Evolutionary conservation across 1,284 basidiomycete genomes (phyloP), one percentile per base, ranked within the genome.

Genomic region (Marasmius fiardii): DNA sequence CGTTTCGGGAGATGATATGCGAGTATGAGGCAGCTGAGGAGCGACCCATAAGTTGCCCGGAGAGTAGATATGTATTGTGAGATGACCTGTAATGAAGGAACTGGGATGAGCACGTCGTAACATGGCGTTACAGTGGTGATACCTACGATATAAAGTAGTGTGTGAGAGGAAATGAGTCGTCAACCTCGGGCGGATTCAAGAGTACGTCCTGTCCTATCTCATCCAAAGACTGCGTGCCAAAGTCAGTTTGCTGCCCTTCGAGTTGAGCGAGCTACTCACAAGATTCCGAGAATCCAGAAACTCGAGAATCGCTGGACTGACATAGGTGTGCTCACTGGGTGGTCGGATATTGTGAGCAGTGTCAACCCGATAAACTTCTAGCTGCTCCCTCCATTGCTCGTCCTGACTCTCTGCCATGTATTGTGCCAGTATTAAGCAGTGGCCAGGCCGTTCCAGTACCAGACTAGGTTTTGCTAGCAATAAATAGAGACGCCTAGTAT

Each of bases 31-130:
- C 71, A 1, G 82, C 73, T 6, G 82, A 83, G 3, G 82, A 71
- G 34, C 72, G 74, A 2, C 85, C 85, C 24, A 84, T 68, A 12
- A 88, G 67, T 64, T 87, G 86, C 44, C 82, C 74, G 1, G 78
- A 77, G 2, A 85, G 70, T 2, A 88, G 76, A 60, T 88, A 88
- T 3, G 85, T 86, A 62, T 86, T 86, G 60, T 86, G 84, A 0
- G 83, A 86, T 0, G 83, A 82, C 11, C 81, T 82, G 62, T 54
- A 24, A 11, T 14, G 16, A 41, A 41, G n/a, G 54, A 28, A 33
- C 35, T 49, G 52, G 28, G 14, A 14, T 31, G 11, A 33, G 52
- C 28, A 53, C 41, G n/a, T 8, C 43, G 43, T 53, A 53, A 53
- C 43, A 34, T 47, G 23, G 18, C 37, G 28, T 24, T 18, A 23